Conservation (phyloP, 768 basidiomycete genomes). For the Russula olivacea region DNA sequence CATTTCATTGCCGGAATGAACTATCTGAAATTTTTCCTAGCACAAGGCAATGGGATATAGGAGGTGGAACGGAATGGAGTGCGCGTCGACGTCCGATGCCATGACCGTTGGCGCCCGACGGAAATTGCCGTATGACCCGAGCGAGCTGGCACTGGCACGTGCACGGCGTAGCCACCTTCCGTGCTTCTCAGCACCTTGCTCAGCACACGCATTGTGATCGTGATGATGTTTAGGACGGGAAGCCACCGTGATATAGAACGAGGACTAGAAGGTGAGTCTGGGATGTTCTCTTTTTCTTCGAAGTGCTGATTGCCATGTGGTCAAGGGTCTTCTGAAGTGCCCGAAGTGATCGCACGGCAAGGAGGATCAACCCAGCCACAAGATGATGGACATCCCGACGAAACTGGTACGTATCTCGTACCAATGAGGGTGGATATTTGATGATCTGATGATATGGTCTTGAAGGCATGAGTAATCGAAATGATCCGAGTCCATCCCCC, state of each 20-base stretch:
- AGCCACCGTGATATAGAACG: not conserved
- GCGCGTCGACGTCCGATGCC: too few species aligned
- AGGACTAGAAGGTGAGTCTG: not conserved
- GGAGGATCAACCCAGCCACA: not conserved
- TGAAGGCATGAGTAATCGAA: not conserved
- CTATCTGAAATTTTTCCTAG: not conserved
- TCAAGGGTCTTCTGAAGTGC: not conserved
- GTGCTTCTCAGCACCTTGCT: not conserved
- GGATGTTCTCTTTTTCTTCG: not conserved
- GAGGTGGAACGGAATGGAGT: too few species aligned
- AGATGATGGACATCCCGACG: not conserved
- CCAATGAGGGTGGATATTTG: not conserved
- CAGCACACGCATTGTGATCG: too few species aligned
- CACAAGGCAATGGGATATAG: too few species aligned
- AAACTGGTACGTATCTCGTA: not conserved
- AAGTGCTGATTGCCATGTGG: not conserved
- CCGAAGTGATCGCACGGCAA: not conserved
- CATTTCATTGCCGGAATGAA: too few species aligned
- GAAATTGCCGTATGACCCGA: not conserved
- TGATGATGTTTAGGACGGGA: not conserved
- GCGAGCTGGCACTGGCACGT: too few species aligned
- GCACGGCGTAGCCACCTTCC: too few species aligned
- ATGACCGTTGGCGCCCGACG: too few species aligned
- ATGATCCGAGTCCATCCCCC: not conserved
- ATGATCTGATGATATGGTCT: not conserved